Evolutionary conservation across 495 filamentous ascomycete genomes (phyloP).

Genomic region (Halenospora varia): DNA sequence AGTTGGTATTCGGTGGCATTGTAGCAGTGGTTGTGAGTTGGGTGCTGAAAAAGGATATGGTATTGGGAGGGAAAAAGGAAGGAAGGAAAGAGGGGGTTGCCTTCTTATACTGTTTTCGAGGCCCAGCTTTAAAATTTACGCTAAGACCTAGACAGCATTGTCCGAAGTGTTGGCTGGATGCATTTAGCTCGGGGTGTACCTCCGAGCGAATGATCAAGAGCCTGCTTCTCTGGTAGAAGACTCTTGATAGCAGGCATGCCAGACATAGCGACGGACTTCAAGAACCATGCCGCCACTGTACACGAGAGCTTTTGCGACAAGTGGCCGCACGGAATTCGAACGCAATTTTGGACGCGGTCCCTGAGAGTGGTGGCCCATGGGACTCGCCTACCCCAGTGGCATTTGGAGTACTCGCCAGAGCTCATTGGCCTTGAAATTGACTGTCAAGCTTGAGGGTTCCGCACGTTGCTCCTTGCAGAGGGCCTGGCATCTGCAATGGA

Average conservation of each 20-base stretch:
- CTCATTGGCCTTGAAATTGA: constrained; percentile 1
- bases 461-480: constrained; percentile 1
- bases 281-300: no score
- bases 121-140: no score
- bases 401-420: constrained; percentile 1
- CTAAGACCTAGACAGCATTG: no score
- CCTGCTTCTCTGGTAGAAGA: no score
- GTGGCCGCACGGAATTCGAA: constrained; percentile 6
- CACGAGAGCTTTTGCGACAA: constrained; percentile 3
- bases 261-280: no score
- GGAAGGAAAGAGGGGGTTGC: constrained; percentile 4
- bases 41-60: constrained; percentile 9
- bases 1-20: constrained; percentile 11
- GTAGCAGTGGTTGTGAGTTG: constrained; percentile 4
- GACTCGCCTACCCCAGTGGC: not conserved
- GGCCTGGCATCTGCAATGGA: constrained; percentile 1
- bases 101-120: not conserved
- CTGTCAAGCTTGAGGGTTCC: not conserved
- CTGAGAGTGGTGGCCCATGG: not conserved
- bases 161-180: no score
- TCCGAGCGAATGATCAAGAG: no score
- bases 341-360: constrained; percentile 5
- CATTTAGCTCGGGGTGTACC: no score
- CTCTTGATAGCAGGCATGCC: no score
- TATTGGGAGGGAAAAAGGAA: constrained; percentile 7